Base-by-base conservation (phyloP, 345 rosid species). In the Linum tenue region DNA sequence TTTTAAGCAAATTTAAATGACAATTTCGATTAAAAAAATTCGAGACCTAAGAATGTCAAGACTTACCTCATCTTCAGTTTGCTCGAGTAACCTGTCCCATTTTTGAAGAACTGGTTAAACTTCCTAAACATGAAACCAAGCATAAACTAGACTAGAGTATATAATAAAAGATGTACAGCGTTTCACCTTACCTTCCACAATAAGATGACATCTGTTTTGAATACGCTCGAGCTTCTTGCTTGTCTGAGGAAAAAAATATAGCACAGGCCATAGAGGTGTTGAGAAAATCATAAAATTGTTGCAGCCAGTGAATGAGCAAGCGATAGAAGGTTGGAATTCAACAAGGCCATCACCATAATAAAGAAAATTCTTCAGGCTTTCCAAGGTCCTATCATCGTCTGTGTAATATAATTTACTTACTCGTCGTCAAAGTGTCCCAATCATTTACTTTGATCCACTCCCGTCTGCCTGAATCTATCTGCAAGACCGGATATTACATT, bases 31-130 rank as follows among this genome's bases (percentile, higher is more conserved):
- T 42, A 37, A 43, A 66, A 56, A 73, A 10, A 48, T 48, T 10
- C 53, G 14, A 48, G 53, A 5, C 12, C 60, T 59, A 35, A 58
- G 63, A 48, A 55, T 38, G 55, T 42, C 62, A 60, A n/a, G 43
- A 60, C 75, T 79, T 70, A 85, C 99, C 90, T 86, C 89, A 68
- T 90, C 99, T 85, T 94, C 99, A 15, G 86, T 85, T 67, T 90
- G 91, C 85, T 94, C 92, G 44, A 90, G 84, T 69, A 94, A 85
- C 77, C 97, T 88, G 79, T 69, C 62, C 42, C 58, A 71, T 60
- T 39, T 60, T 36, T 56, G 68, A 64, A 69, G 71, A 37, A 31
- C 6, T 15, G 38, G 59, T 63, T 57, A 63, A 51, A 59, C 50
- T 53, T 12, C 39, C 64, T 44, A 42, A 60, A 22, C 37, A 5